Evolutionary conservation across 1,284 basidiomycete genomes (phyloP).

Genomic region (Abortiporus biennis): DNA sequence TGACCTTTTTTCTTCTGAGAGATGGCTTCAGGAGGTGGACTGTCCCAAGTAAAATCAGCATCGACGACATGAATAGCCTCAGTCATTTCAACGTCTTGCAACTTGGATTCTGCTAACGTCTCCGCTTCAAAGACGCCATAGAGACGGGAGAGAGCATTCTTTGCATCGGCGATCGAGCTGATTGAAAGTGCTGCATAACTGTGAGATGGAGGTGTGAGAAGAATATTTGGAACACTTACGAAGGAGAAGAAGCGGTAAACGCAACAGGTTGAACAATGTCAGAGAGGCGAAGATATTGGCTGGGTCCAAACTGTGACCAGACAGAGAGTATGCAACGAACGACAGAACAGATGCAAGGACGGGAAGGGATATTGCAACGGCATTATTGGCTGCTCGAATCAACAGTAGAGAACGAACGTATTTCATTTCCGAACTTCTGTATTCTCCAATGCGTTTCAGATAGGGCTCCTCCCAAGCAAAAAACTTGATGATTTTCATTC

Average conservation of each 20-base stretch:
- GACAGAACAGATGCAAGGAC: slow-evolving; percentile 80
- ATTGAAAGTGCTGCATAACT: slow-evolving; percentile 58
- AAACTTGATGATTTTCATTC: slow-evolving; percentile 88
- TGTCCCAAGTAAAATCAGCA: slow-evolving; percentile 84
- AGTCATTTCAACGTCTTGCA: slow-evolving; percentile 43
- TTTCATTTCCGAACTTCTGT: slow-evolving; percentile 71
- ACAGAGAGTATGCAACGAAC: slow-evolving; percentile 77
- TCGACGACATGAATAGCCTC: slow-evolving; percentile 60
- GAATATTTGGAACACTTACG: slow-evolving; percentile 32
- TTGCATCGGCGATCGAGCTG: slow-evolving; percentile 73
- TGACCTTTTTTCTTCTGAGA: slow-evolving; percentile 28
- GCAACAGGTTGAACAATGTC: slow-evolving; percentile 74
- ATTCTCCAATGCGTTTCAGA: slow-evolving; percentile 62
- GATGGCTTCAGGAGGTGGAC: slow-evolving; percentile 49
- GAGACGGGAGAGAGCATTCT: slow-evolving; percentile 68
- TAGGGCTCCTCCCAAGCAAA: slow-evolving; percentile 82
- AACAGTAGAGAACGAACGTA: slow-evolving; percentile 72
- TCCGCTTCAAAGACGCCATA: slow-evolving; percentile 77
- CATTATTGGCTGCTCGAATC: slow-evolving; percentile 65
- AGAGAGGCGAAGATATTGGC: slow-evolving; percentile 79
- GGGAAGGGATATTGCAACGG: slow-evolving; percentile 67
- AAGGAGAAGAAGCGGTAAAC: slow-evolving; percentile 72
- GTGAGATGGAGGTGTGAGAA: slow-evolving; percentile 11
- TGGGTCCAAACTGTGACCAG: slow-evolving; percentile 63
- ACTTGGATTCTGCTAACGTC: slow-evolving; percentile 49